phyloP scores from a whole-genome alignment of 331 rosid genomes.

The Acacia pycnantha region DNA sequence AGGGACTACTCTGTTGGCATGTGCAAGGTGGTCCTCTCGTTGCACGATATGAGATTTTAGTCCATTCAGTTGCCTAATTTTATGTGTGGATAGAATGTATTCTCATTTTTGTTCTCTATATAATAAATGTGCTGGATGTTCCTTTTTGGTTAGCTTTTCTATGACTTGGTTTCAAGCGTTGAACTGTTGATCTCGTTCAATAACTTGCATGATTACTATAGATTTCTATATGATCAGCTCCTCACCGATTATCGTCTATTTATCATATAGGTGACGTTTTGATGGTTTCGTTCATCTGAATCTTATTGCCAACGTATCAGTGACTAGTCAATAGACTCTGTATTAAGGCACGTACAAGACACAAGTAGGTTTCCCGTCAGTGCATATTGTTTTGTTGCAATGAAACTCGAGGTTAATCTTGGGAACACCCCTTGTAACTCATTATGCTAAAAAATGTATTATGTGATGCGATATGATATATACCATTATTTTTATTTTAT shows the following conservation, averaged over 20 bases:
- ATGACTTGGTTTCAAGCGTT: not conserved
- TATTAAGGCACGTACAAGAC: not conserved
- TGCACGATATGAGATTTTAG: conserved; percentile 15
- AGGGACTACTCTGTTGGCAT: not conserved
- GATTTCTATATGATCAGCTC: not conserved
- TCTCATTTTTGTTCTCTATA: conserved; percentile 20
- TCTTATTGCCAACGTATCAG: no score
- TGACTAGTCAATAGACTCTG: not conserved
- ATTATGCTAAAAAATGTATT: not conserved
- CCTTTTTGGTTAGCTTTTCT: not conserved
- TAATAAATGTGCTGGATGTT: conserved; percentile 30
- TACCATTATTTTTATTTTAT: not conserved
- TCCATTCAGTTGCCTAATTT: conserved; percentile 23
- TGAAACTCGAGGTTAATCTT: not conserved
- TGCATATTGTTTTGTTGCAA: not conserved
- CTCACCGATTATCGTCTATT: no score
- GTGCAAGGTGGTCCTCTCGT: conserved; percentile 17
- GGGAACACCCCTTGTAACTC: not conserved
- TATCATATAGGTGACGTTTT: not conserved
- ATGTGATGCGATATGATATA: not conserved
- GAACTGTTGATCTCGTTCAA: not conserved
- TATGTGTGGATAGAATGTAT: conserved; percentile 34
- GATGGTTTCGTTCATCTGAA: no score
- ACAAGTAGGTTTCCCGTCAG: not conserved
- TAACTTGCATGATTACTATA: not conserved